phyloP scores from a whole-genome alignment of 768 basidiomycete species.

The Amanita inopinata region DNA sequence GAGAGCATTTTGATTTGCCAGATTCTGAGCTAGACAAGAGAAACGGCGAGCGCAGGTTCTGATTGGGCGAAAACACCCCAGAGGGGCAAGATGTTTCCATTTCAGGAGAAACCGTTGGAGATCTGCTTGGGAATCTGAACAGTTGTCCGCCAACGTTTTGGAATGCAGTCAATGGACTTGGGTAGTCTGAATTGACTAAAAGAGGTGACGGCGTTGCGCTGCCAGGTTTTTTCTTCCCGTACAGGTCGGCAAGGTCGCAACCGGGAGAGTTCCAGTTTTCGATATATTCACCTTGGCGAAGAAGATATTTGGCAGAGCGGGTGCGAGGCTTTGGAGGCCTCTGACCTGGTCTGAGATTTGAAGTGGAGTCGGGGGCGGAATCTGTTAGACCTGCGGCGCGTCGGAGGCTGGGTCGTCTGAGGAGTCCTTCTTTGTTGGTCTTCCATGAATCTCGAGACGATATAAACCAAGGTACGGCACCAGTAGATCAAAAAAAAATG shows the following conservation, averaged over 20 bases:
- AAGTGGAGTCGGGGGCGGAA: background rate
- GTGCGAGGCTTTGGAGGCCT: background rate
- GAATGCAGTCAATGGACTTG: background rate
- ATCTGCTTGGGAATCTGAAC: background rate
- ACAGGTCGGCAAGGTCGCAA: constrained; percentile 5
- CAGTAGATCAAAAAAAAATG: too few relatives aligned
- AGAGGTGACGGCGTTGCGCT: background rate
- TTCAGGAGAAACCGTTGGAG: background rate
- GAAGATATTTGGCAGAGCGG: constrained; percentile 7
- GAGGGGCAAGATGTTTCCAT: background rate
- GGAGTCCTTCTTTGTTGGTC: background rate
- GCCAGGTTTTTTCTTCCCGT: background rate
- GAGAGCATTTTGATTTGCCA: background rate
- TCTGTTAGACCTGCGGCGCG: background rate
- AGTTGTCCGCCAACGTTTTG: background rate
- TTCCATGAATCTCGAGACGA: background rate
- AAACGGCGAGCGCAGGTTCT: constrained; percentile 4
- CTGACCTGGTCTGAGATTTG: background rate
- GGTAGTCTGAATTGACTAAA: background rate
- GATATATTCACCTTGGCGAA: constrained; percentile 4
- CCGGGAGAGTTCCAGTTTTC: constrained; percentile 6
- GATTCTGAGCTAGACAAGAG: background rate
- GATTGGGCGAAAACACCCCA: background rate
- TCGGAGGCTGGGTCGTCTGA: background rate
- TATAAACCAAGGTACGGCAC: too few relatives aligned